Base-by-base conservation (phyloP, 495 filamentous ascomycete genomes). In the Bacidia gigantensis region DNA sequence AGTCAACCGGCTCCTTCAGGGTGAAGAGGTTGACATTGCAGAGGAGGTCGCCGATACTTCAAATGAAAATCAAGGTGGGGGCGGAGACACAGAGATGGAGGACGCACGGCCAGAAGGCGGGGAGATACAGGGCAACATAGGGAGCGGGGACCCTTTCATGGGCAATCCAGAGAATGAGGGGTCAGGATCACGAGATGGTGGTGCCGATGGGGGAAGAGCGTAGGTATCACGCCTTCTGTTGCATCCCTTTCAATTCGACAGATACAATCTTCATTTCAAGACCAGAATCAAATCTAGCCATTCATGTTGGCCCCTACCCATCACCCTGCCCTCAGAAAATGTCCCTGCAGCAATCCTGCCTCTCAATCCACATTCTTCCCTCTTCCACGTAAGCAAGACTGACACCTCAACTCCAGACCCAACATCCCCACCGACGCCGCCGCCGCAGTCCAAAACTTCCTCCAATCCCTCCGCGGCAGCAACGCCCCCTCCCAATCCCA, bases 201-300 rank as follows among this genome's bases (percentile, higher is more conserved):
- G 93, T 62, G 89, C 86, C 52, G 90, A 96, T 68, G 92, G 93
- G 56, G 93, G 86, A 69, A 78, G 89, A 94, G 89, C 90, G 92
- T 98, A 97, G 92, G 92, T 97, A 69, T 72, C 72, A 35, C 5
- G 29, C 29, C 29, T 35, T 35, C 14, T 35, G 14, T 35, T 35
- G 14, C 29, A 35, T 35, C 29, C 29, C 14, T 35, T 14, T 14
- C 5, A 7, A 14, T 14, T 14, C 7, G 14, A 7, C 29, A 22
- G 5, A 44, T 44, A 17, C 41, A 44, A 5, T 2, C 14, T 20
- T 9, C 10, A 20, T 12, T 44, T 17, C 41, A 44, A 44, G 41
- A 11, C 18, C 41, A n/a, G 14, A 44, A n/a, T n/a, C n/a, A n/a
- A n/a, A n/a, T 10, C 11, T n/a, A 39, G 35, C 14, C 10, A 17